Base-by-base conservation (phyloP, 768 basidiomycete genomes). In the Dictyophora rubrovolvata region DNA sequence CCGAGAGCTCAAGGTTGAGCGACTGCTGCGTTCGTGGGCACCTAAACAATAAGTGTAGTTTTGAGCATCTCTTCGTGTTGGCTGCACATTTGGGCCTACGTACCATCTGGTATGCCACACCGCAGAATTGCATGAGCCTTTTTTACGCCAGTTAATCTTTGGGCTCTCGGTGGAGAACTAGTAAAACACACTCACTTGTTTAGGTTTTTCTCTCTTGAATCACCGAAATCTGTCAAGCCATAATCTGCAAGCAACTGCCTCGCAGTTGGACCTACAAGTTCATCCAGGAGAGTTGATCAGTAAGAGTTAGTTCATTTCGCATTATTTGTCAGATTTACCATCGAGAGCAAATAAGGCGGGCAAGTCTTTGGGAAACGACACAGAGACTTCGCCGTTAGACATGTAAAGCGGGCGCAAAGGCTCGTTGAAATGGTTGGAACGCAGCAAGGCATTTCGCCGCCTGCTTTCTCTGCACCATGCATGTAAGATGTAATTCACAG, bases 81-180 rank as follows among this genome's bases (percentile, higher is more conserved):
- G 34, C 28, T 18, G 49, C 47, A 57, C 16, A 23, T 20, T 9
- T 52, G 17, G 14, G 18, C 11, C 22, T 56, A 48, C 72, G 69
- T 67, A 82, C 82, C 77, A 80, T 73, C 69, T 79, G 79, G 64
- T 81, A 83, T 62, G 72, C 69, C n/a, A 82, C 74, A 5, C 81
- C 81, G 60, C 75, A 78, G 65, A 80, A 79, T 55, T 76, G 78
- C 73, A 83, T 78, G 66, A 84, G 74, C 33, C 68, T 59, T 48
- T 18, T 2, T 22, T n/a, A 48, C 6, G 9, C 21, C 47, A 48
- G 47, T 48, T 14, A 22, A 22, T 20, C 11, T 28, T 28, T 3
- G 14, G 18, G 28, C 16, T 33, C 28, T 28, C 7, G 8, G 12
- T 28, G 14, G 7, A 52, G 48, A n/a, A 42, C n/a, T 42, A 42